Percentiles rank a stretch among this genome's conserved stretches.
phyloP scores from a whole-genome alignment of 805 yeast genomes.

The Suhomyces tanzawaensis region DNA sequence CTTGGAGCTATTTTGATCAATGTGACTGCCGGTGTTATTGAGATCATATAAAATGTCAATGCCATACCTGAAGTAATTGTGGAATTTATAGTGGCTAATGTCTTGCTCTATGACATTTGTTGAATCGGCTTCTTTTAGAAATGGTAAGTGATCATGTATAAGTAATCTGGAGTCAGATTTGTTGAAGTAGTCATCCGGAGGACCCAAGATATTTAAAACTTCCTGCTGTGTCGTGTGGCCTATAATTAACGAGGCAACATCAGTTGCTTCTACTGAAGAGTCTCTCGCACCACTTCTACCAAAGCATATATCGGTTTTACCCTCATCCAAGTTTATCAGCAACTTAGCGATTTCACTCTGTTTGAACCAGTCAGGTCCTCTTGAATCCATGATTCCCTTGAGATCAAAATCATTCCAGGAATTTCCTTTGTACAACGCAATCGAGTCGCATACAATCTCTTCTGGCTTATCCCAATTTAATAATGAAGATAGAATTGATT shows the following conservation, averaged over 20 bases:
- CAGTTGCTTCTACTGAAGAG: not conserved
- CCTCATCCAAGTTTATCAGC: conserved; percentile 19
- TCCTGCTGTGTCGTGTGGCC: conserved; percentile 51
- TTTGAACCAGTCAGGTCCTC: too few relatives aligned
- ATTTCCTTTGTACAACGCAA: conserved; percentile 40
- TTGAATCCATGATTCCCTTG: not conserved
- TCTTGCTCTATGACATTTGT: conserved; percentile 4
- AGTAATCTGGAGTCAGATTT: conserved; percentile 44
- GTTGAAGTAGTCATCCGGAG: conserved; percentile 53
- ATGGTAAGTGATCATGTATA: conserved; percentile 36
- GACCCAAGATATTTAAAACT: conserved; percentile 47
- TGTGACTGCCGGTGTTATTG: conserved; percentile 11
- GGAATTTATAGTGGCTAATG: conserved; percentile 39
- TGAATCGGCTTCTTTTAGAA: not conserved
- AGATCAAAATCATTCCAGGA: conserved; percentile 24
- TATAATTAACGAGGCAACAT: conserved; percentile 20
- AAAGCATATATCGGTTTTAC: conserved; percentile 21
- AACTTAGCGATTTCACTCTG: conserved; percentile 11
- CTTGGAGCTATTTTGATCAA: conserved; percentile 11
- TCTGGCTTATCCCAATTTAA: conserved; percentile 30
- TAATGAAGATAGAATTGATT: conserved; percentile 24
- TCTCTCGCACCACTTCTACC: not conserved
- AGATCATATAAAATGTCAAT: conserved; percentile 53
- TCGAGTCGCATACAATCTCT: conserved; percentile 36
- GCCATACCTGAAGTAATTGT: conserved; percentile 56